These are phyloP conservation scores for Rosellinia necatrix DNA, from an alignment of 2,329 filamentous ascomycete species.

Conservation along the genomic window DNA sequence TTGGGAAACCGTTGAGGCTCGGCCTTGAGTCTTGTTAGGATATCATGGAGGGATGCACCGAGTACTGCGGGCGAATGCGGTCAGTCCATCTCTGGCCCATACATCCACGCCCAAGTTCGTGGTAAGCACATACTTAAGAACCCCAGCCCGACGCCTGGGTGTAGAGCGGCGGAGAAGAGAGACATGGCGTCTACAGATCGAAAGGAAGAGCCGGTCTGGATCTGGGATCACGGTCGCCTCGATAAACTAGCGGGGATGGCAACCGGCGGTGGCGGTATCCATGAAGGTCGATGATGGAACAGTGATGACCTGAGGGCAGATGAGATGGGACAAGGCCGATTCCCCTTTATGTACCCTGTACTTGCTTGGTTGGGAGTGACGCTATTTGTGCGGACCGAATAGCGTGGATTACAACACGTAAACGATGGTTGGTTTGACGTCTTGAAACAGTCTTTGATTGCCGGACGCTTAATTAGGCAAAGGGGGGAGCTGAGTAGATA, in stretches of 20 bases:
- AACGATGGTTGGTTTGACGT: too few species aligned
- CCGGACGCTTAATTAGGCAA: too few species aligned
- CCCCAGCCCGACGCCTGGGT: constrained; percentile 40
- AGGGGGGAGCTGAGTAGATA: background rate
- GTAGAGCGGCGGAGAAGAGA: constrained; percentile 40
- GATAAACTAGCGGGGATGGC: background rate
- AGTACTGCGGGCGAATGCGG: constrained; percentile 62
- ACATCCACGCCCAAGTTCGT: background rate
- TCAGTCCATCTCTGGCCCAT: constrained; percentile 16
- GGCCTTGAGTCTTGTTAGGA: constrained; percentile 84
- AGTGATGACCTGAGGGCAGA: too few species aligned
- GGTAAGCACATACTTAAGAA: constrained; percentile 37
- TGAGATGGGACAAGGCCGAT: too few species aligned
- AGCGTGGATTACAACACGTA: too few species aligned
- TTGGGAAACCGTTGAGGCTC: constrained; percentile 82
- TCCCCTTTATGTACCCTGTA: too few species aligned
- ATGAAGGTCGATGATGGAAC: too few species aligned
- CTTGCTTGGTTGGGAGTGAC: too few species aligned
- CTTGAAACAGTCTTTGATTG: too few species aligned
- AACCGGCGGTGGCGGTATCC: background rate
- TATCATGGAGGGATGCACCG: constrained; percentile 88
- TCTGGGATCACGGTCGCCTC: background rate
- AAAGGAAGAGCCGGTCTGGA: background rate
- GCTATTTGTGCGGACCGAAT: too few species aligned
- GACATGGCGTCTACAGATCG: constrained; percentile 33